Conservation (phyloP, 257 asterid species). For the Primulina huaijiensis region DNA sequence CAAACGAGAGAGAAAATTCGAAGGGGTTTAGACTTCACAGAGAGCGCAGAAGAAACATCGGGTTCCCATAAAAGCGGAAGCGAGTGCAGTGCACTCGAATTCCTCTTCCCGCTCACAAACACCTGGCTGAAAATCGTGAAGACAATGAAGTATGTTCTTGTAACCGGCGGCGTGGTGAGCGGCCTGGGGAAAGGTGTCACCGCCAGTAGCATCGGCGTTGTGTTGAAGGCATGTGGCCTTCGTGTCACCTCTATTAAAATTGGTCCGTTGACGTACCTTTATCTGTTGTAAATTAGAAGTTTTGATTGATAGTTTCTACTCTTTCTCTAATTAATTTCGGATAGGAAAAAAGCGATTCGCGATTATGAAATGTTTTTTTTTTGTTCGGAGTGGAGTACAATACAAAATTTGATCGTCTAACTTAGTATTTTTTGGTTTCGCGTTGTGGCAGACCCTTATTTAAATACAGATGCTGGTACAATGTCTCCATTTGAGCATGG, state of each 20-base stretch:
- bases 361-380: not conserved
- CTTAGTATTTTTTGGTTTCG: slow-evolving; percentile 18
- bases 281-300: not conserved
- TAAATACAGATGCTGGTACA: slow-evolving; percentile 95
- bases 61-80: not conserved
- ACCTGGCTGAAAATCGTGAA: not conserved
- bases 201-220: slow-evolving; percentile 98
- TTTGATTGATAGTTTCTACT: not conserved
- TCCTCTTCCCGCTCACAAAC: not conserved
- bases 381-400: not conserved
- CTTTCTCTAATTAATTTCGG: not conserved
- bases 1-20: no score
- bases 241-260: slow-evolving; percentile 97
- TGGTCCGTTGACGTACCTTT: slow-evolving; percentile 40
- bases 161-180: slow-evolving; percentile 97
- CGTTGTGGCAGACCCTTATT: slow-evolving; percentile 71
- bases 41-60: not conserved
- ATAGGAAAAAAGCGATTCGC: not conserved
- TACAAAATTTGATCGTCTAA: not conserved
- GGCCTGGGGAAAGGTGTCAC: slow-evolving; percentile 99
- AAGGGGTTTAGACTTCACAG: not conserved
- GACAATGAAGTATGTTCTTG: slow-evolving; percentile 81
- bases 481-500: slow-evolving; percentile 99
- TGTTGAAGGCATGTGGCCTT: slow-evolving; percentile 91
- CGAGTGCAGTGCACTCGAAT: not conserved